Evolutionary conservation across 257 asterid genomes (phyloP), one percentile per base, ranked within the genome.

Genomic region (Fraxinus americana): DNA sequence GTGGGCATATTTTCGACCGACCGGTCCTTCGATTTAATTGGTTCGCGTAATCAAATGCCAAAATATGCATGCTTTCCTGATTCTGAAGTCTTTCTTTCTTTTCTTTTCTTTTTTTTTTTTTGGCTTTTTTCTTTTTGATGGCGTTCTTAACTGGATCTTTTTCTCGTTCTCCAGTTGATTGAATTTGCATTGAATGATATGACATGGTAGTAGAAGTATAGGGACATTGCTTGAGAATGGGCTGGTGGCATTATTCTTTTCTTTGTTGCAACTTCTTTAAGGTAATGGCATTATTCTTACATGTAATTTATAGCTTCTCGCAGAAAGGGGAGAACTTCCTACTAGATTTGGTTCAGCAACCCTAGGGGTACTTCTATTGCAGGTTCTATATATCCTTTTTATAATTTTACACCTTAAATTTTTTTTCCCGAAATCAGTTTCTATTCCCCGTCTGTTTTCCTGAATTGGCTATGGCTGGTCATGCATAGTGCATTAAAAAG

Each of bases 271-370:
- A 63, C 34, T 25, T 30, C 11, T 67, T 34, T 34, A 67, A 29
- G 36, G 23, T 32, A 19, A 38, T 30, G 29, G 30, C 77, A 61
- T 68, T 50, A 75, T 84, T 89, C 91, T 88, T 83, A 86, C 85
- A 70, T 80, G 78, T 81, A 79, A 78, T 75, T 13, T 89, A 54
- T 85, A 96, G 98, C 97, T 96, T 87, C 98, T 96, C 73, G 99
- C 99, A 86, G 99, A 96, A 86, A 96, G 85, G 82, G 98, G 99
- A 69, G 99, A 96, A 84, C 99, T 93, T 82, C 97, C 99, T 50
- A 96, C 99, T 76, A 92, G 93, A 86, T 90, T 96, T 81, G 99
- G 99, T 71, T 96, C 98, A 45, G 99, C 99, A 29, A 96, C 99
- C 73, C 88, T 96, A 66, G 99, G 99, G 70, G 88, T 96, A 82